phyloP scores from a whole-genome alignment of 2,329 filamentous ascomycete species.

The Talaromyces albobiverticillius region DNA sequence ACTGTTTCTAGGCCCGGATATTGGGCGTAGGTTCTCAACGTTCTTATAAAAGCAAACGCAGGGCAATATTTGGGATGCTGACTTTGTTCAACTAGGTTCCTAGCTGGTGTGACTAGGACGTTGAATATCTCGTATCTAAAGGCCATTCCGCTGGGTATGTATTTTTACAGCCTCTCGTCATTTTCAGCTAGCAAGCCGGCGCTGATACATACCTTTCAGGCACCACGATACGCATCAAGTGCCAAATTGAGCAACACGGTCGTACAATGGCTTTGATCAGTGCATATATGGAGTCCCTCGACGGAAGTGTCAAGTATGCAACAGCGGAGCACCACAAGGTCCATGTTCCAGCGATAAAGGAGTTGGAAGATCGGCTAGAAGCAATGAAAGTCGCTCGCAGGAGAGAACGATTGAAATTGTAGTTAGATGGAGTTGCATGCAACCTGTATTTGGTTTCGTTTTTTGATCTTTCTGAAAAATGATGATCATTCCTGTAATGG shows the following conservation, averaged over 20 bases:
- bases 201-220: conserved; percentile 19
- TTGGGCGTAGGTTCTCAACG: conserved; percentile 42
- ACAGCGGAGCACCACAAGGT: conserved; percentile 56
- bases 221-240: conserved; percentile 42
- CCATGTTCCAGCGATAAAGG: conserved; percentile 37
- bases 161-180: background rate
- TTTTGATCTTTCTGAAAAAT: no score
- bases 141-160: conserved; percentile 46
- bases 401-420: conserved; percentile 9
- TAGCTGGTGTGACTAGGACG: conserved; percentile 50
- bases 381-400: conserved; percentile 5
- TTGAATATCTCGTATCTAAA: conserved; percentile 53
- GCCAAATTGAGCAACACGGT: conserved; percentile 46
- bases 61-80: background rate
- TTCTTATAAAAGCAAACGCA: background rate
- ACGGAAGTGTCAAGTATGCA: conserved; percentile 48
- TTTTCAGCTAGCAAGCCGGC: background rate
- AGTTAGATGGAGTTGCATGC: background rate
- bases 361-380: conserved; percentile 29
- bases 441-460: background rate
- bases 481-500: conserved; percentile 5
- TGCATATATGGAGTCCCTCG: conserved; percentile 49
- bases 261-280: conserved; percentile 53
- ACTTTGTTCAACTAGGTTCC: conserved; percentile 31
- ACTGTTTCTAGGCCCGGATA: conserved; percentile 48